Evolutionary conservation across 495 filamentous ascomycete species (phyloP), one percentile per base, ranked within the genome.

Genomic region (Xylaria acuta): DNA sequence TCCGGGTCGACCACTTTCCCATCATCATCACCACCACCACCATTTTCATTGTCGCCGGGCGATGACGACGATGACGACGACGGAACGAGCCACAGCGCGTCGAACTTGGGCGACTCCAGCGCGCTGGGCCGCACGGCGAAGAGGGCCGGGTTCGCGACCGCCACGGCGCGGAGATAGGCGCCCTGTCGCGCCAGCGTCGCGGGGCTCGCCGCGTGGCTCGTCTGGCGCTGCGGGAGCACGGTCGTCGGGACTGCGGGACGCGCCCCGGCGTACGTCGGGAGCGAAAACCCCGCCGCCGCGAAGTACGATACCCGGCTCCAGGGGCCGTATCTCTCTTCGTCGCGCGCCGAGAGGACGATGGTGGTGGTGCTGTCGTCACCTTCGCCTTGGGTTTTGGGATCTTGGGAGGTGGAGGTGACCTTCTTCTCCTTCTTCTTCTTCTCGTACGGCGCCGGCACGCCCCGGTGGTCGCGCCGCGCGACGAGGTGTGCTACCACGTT

Each of bases 181-280:
- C 65, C 51, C 40, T 72, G 69, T 18, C 38, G 41, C 16, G 47
- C 53, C 0, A 72, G 41, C 16, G 49, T 30, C 3, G 45, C 34
- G 5, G 62, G 14, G 3, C 63, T 12, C 8, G 59, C 69, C 0
- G 7, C 12, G 4, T 74, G 65, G 4, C 41, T 69, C n/a, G 72
- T 75, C 76, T 82, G 80, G 1, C 80, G 79, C 72, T 82, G 80
- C 25, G 80, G 80, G 67, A 73, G 71, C 43, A 81, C 74, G 64
- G 76, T 79, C 3, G 38, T 30, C 5, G 76, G 75, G 16, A 82
- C 72, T 4, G n/a, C 43, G 12, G 80, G 80, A 14, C 75, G 74
- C 20, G 56, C 9, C 6, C 74, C 74, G 11, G 32, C 41, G 22
- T 71, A 59, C 9, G 20, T 4, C 41, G 71, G 36, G 20, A 73